Percentiles rank a stretch among this genome's conserved stretches.
phyloP scores from a whole-genome alignment of 2,329 filamentous ascomycete species.

The Epichloe glyceriae region DNA sequence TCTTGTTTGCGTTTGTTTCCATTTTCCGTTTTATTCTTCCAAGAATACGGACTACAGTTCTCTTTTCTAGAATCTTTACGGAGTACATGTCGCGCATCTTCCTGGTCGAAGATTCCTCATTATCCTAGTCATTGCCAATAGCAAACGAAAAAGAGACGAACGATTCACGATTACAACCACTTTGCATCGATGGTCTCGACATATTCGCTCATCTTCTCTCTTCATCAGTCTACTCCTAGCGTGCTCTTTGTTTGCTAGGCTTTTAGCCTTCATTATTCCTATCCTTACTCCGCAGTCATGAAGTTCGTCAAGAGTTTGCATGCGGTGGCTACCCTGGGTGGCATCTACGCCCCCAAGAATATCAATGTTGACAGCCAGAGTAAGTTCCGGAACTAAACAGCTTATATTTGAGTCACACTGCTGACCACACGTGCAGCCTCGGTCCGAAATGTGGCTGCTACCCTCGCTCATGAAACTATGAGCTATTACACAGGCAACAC shows the following conservation, averaged over 20 bases:
- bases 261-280: too few relatives aligned
- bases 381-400: constrained; percentile 12
- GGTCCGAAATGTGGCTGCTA: constrained; percentile 46
- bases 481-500: constrained; percentile 51
- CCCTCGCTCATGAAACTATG: constrained; percentile 48
- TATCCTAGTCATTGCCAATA: too few relatives aligned
- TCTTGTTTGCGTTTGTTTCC: too few relatives aligned
- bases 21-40: too few relatives aligned
- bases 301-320: constrained; percentile 13
- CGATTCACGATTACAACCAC: too few relatives aligned
- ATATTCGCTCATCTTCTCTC: not conserved
- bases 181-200: too few relatives aligned
- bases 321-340: constrained; percentile 12
- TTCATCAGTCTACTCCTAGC: not conserved
- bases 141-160: too few relatives aligned
- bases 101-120: too few relatives aligned
- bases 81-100: too few relatives aligned
- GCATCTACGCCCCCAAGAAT: constrained; percentile 22
- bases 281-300: constrained; percentile 8
- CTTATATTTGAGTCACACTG: not conserved
- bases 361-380: constrained; percentile 25
- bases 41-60: not conserved
- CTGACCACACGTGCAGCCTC: constrained; percentile 32
- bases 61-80: not conserved
- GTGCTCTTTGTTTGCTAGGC: not conserved